Evolutionary conservation across 352 stramenopile species (phyloP).

Genomic region (Peronospora belbahrii): DNA sequence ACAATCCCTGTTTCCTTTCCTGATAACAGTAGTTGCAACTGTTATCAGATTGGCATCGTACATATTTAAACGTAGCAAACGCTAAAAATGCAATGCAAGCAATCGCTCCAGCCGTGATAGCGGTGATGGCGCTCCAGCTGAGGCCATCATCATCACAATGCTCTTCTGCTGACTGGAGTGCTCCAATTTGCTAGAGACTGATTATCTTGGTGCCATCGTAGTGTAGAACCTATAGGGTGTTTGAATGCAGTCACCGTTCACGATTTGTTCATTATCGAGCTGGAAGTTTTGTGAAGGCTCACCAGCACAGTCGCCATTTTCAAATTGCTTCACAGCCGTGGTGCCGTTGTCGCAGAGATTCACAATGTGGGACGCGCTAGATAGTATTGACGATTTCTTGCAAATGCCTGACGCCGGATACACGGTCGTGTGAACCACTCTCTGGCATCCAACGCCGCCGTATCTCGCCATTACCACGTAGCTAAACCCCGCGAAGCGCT

Average conservation of each 20-base stretch:
- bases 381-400: constrained; percentile 20
- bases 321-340: constrained; percentile 11
- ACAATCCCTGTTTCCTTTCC: constrained; percentile 21
- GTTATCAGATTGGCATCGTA: constrained; percentile 12
- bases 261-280: constrained; percentile 9
- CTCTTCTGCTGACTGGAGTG: constrained; percentile 4
- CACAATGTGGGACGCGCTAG: constrained; percentile 20
- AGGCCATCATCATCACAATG: constrained; percentile 1
- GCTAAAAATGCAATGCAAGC: constrained; percentile 14
- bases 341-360: constrained; percentile 21
- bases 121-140: constrained; percentile 1
- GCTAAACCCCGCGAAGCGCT: constrained; percentile 18
- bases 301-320: constrained; percentile 16
- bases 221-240: constrained; percentile 24
- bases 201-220: constrained; percentile 1
- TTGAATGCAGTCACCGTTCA: constrained; percentile 16
- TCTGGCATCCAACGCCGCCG: constrained; percentile 7
- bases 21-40: not conserved
- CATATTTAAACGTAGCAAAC: constrained; percentile 20
- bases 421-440: constrained; percentile 19
- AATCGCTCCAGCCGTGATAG: constrained; percentile 14
- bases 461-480: constrained; percentile 32
- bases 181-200: constrained; percentile 3
- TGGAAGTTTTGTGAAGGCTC: constrained; percentile 10
- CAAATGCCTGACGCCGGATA: constrained; percentile 24